phyloP scores from a whole-genome alignment of 2,329 filamentous ascomycete species.

The Pyricularia grisea region DNA sequence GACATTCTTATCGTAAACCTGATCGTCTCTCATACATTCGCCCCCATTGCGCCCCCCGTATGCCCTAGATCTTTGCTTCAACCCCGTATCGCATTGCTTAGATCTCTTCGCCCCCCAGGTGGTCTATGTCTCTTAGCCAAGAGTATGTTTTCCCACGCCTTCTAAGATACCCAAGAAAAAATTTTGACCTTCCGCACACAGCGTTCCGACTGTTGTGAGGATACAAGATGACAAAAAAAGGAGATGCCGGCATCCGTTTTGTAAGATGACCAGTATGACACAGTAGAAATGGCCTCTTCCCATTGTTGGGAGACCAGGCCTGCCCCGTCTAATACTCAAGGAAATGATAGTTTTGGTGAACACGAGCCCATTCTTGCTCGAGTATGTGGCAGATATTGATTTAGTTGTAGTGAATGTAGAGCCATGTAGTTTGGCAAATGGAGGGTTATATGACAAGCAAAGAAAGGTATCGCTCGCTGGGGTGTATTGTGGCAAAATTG shows the following conservation, averaged over 20 bases:
- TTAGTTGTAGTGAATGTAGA: not conserved
- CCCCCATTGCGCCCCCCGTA: not conserved
- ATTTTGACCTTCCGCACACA: not conserved
- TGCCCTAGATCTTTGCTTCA: not conserved
- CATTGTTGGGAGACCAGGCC: not conserved
- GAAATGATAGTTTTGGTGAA: not conserved
- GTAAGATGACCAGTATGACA: not conserved
- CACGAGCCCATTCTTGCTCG: not conserved
- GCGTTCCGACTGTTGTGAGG: not conserved
- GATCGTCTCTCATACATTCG: not conserved
- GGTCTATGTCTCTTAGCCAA: conserved; percentile 1
- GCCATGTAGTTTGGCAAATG: not conserved
- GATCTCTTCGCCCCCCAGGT: not conserved
- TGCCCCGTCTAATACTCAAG: not conserved
- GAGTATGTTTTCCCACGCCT: not conserved
- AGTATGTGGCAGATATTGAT: not conserved
- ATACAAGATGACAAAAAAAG: not conserved
- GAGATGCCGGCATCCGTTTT: not conserved
- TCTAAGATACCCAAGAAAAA: not conserved
- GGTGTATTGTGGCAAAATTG: not conserved
- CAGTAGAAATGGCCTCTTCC: not conserved
- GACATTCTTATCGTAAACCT: not conserved
- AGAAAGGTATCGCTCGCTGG: not conserved
- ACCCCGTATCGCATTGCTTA: not conserved
- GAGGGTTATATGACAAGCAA: not conserved